Evolutionary conservation across 2,329 filamentous ascomycete genomes (phyloP).

Genomic region (Ophiostoma sp.): DNA sequence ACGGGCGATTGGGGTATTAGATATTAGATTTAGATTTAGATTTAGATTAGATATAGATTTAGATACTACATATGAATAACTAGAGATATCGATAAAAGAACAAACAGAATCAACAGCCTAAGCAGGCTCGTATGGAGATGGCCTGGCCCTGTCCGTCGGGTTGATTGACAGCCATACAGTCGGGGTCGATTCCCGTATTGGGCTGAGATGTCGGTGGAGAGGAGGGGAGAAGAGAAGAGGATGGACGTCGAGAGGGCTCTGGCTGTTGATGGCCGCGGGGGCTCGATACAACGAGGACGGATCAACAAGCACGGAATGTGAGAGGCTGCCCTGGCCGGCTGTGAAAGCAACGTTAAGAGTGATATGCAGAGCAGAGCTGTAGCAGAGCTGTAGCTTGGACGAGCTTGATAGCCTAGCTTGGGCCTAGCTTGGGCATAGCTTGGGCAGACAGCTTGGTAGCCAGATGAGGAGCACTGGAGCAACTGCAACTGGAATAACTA

Average conservation of each 20-base stretch:
- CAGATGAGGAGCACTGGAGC: too few species aligned
- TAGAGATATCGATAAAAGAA: neutral
- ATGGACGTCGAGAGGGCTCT: neutral
- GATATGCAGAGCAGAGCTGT: neutral
- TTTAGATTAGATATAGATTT: too few species aligned
- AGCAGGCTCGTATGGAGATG: neutral
- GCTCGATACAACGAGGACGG: neutral
- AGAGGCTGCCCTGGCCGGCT: constrained; percentile 4
- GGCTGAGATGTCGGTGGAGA: neutral
- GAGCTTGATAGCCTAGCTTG: neutral
- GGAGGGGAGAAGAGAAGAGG: neutral
- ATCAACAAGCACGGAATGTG: neutral
- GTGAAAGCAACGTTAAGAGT: neutral
- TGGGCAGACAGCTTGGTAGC: neutral
- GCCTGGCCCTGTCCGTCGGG: neutral
- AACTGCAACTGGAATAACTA: too few species aligned
- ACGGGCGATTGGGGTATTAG: neutral
- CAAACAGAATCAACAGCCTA: neutral
- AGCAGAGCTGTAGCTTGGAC: neutral
- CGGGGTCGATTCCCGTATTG: constrained; percentile 11
- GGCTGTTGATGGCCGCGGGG: neutral
- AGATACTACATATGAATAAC: neutral
- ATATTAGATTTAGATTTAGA: too few species aligned
- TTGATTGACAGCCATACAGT: constrained; percentile 8
- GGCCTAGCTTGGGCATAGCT: neutral